These are phyloP conservation scores for Pythium diclinum DNA, from an alignment of 352 stramenopile species.

Conservation along the genomic window DNA sequence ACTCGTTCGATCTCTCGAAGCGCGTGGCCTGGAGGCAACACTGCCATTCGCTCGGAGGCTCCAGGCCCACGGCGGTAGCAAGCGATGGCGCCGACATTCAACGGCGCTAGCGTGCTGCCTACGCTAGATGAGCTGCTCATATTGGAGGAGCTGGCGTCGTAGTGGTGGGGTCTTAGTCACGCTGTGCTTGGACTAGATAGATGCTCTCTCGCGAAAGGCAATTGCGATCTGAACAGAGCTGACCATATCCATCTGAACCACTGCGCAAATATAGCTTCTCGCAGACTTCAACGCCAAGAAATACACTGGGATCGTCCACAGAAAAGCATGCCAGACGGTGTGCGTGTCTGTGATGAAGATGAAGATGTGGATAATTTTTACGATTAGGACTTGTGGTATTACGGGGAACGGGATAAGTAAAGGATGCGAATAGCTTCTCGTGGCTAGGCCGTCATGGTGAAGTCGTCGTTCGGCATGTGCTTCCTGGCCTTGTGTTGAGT, in stretches of 20 bases:
- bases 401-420: not conserved
- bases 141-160: not conserved
- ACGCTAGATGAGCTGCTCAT: not conserved
- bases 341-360: too few relatives aligned
- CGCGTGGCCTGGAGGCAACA: slow-evolving; percentile 9
- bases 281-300: not conserved
- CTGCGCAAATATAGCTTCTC: not conserved
- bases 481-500: slow-evolving; percentile 19
- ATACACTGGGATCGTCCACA: not conserved
- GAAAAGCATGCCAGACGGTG: not conserved
- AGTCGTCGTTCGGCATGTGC: slow-evolving; percentile 8
- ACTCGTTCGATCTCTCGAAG: slow-evolving; percentile 35
- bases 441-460: slow-evolving; percentile 3
- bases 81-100: slow-evolving; percentile 6
- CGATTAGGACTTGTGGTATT: not conserved
- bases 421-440: too few relatives aligned
- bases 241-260: slow-evolving; percentile 2
- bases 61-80: slow-evolving; percentile 13
- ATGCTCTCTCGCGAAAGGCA: not conserved
- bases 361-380: not conserved
- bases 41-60: slow-evolving; percentile 13
- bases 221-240: not conserved
- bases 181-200: too few relatives aligned
- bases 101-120: slow-evolving; percentile 1
- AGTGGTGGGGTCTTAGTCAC: too few relatives aligned